Base-by-base conservation (phyloP, 2,329 filamentous ascomycete genomes). In the Penicillium sp. region DNA sequence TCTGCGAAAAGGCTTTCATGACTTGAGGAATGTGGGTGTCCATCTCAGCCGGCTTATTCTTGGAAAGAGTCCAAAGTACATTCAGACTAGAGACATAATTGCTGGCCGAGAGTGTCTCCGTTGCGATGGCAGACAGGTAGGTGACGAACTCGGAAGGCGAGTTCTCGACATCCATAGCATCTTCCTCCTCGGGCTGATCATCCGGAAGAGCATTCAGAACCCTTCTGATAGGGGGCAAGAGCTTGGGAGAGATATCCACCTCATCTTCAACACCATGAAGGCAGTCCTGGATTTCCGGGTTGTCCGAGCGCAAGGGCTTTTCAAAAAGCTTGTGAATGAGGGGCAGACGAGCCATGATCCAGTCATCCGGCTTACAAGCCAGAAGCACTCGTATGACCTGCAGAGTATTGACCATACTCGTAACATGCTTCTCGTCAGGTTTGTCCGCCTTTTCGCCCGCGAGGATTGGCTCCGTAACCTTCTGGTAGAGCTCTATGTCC, bases 1-100 rank as follows among this genome's bases (percentile, higher is more conserved):
- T 96, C 43, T 82, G 81, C 60, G 95, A 91, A 59, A 99, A 79
- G 0, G 88, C 88, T 68, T 95, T 96, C 85, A 98, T 95, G 37
- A 98, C 76, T 26, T 85, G 82, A 3, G 80, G 75, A 48, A 97
- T 89, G 63, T 98, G 93, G 52, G 87, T 79, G 66, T 98, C 93
- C 54, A 98, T 88, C 56, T 93, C 84, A 12, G 85, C 82, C 1
- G 91, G 87, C 62, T 87, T 90, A 52, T 87, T 84, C 60, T 87
- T 82, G 5, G 88, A 88, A 19, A 99, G 73, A 15, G 88, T 93
- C 90, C 90, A 97, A 15, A 98, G 73, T 21, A 95, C 84, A 65
- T 95, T 96, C 66, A 98, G 85, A 39, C 88, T 89, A 12, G 90
- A 88, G 17, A 90, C 81, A 62, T 94, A 88, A 57, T 89, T 88